Evolutionary conservation across 768 basidiomycete genomes (phyloP).

Genomic region (Lentinula lateritia): DNA sequence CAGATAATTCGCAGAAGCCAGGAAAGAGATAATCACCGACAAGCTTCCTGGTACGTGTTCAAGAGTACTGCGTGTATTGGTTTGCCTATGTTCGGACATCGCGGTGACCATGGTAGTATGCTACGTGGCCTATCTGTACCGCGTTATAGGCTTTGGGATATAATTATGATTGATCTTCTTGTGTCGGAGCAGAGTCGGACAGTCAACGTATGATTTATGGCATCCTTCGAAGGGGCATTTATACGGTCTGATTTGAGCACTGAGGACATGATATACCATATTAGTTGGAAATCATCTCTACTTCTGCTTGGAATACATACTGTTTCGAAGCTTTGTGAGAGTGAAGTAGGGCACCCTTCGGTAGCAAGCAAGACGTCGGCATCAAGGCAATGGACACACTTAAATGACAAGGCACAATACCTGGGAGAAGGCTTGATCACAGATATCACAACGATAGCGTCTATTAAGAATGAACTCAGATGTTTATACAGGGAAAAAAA

Average conservation of each 20-base stretch:
- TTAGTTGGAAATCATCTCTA: not conserved
- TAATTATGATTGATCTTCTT: conserved; percentile 5
- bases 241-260: conserved; percentile 1
- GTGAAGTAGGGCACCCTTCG: conserved; percentile 3
- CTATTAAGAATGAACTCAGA: not conserved
- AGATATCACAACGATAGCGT: conserved; percentile 4
- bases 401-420: not conserved
- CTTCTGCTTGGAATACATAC: not conserved
- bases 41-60: not conserved
- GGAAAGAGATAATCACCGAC: not conserved
- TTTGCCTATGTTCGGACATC: not conserved
- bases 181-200: conserved; percentile 1
- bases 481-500: not conserved
- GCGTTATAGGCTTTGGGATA: conserved; percentile 4
- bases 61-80: not conserved
- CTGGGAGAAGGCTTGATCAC: conserved; percentile 5
- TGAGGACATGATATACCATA: not conserved
- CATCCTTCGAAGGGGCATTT: conserved; percentile 5
- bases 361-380: not conserved
- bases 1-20: not conserved
- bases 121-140: not conserved
- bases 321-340: conserved; percentile 4
- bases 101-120: not conserved
- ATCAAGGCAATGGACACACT: not conserved
- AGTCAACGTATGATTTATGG: conserved; percentile 2